Percentiles rank a stretch among this genome's conserved stretches.
Evolutionary conservation across 75 land plant genomes (phyloP).

Genomic region (Chamaecyparis obtusa): DNA sequence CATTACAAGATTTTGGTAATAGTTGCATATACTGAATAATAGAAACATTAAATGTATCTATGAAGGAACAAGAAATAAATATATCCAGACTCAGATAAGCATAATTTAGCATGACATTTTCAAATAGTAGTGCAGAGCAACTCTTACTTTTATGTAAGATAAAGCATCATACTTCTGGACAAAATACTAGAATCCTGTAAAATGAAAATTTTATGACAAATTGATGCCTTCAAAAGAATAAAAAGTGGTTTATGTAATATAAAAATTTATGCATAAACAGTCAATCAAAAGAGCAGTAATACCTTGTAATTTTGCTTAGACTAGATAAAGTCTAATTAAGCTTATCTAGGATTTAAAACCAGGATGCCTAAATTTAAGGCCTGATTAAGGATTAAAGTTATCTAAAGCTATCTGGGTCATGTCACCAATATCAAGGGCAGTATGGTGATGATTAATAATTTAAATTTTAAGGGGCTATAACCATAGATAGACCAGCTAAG

Average conservation of each 20-base stretch:
- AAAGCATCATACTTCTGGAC: too few species aligned
- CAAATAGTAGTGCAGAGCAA: too few species aligned
- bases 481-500: too few species aligned
- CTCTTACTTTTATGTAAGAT: too few species aligned
- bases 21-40: not conserved
- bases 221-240: not conserved
- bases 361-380: too few species aligned
- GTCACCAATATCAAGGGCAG: not conserved
- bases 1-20: not conserved
- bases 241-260: not conserved
- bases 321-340: not conserved
- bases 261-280: not conserved
- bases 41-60: too few species aligned
- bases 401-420: not conserved
- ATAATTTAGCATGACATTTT: too few species aligned
- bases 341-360: too few species aligned
- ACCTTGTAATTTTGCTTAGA: not conserved
- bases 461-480: too few species aligned
- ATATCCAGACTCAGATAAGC: too few species aligned
- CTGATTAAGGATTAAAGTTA: not conserved
- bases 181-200: not conserved
- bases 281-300: too few species aligned
- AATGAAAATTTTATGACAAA: not conserved
- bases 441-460: not conserved
- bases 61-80: too few species aligned